phyloP scores from a whole-genome alignment of 169 alveolate species.

The Plasmodium gaboni region DNA sequence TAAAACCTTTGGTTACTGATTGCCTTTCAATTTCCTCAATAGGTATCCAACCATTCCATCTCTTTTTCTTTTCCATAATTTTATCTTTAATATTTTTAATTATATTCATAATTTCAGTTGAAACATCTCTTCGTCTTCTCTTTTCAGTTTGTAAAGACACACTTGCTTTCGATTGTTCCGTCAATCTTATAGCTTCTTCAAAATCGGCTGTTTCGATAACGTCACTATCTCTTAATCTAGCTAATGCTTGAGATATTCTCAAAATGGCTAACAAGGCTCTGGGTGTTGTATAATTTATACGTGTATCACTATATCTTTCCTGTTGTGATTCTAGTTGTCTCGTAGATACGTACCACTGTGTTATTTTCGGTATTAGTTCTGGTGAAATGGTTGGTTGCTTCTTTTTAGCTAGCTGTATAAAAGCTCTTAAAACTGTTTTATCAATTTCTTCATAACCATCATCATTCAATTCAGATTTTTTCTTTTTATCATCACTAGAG shows the following conservation, averaged over 20 bases:
- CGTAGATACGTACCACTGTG: constrained; percentile 84
- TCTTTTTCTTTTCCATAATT: constrained; percentile 78
- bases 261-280: constrained; percentile 96
- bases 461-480: constrained; percentile 25
- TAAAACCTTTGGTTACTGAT: constrained; percentile 81
- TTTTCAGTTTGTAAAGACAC: constrained; percentile 84
- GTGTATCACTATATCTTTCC: constrained; percentile 86
- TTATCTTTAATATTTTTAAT: constrained; percentile 82
- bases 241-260: constrained; percentile 94
- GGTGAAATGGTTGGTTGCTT: constrained; percentile 85
- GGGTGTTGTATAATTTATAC: constrained; percentile 96
- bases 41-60: constrained; percentile 87
- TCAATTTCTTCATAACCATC: constrained; percentile 80
- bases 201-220: constrained; percentile 93
- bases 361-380: constrained; percentile 78
- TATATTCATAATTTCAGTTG: constrained; percentile 87
- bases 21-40: constrained; percentile 83
- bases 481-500: constrained; percentile 78
- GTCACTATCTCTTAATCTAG: constrained; percentile 94
- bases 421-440: constrained; percentile 90
- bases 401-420: constrained; percentile 92
- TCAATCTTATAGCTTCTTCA: constrained; percentile 96
- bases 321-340: constrained; percentile 84
- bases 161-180: constrained; percentile 91
- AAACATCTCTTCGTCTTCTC: constrained; percentile 77